Conservation (phyloP, 2,329 filamentous ascomycete species). For the Raffaelea arxii region DNA sequence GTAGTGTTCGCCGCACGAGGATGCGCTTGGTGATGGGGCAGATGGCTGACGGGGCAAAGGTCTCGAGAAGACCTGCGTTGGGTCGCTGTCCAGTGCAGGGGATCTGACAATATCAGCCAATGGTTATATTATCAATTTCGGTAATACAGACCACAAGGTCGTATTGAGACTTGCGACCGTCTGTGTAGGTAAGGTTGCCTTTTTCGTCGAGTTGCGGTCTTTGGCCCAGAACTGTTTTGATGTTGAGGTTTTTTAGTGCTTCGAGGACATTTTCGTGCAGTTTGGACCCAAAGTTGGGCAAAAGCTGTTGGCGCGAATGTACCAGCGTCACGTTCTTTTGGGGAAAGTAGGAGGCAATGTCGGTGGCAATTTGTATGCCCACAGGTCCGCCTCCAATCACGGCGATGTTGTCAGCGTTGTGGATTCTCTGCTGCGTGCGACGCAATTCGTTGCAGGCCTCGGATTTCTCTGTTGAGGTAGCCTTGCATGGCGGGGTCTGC, state of each 20-base stretch:
- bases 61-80: neutral
- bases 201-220: constrained; percentile 20
- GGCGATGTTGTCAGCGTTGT: constrained; percentile 30
- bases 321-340: constrained; percentile 46
- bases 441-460: constrained; percentile 31
- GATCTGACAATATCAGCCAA: too few relatives aligned
- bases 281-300: constrained; percentile 29
- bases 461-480: constrained; percentile 29
- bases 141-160: neutral
- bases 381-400: constrained; percentile 50
- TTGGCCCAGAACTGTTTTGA: constrained; percentile 41
- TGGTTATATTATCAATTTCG: too few relatives aligned
- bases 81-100: neutral
- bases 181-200: neutral
- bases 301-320: constrained; percentile 40
- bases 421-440: constrained; percentile 34
- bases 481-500: constrained; percentile 32
- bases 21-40: neutral
- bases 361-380: constrained; percentile 50
- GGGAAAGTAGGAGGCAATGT: constrained; percentile 44
- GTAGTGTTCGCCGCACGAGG: neutral
- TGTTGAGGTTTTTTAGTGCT: constrained; percentile 32
- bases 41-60: neutral
- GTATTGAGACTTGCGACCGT: neutral
- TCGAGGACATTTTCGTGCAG: constrained; percentile 21